Evolutionary conservation across 257 asterid genomes (phyloP), one percentile per base, ranked within the genome.

Genomic region (Plantago elongata): DNA sequence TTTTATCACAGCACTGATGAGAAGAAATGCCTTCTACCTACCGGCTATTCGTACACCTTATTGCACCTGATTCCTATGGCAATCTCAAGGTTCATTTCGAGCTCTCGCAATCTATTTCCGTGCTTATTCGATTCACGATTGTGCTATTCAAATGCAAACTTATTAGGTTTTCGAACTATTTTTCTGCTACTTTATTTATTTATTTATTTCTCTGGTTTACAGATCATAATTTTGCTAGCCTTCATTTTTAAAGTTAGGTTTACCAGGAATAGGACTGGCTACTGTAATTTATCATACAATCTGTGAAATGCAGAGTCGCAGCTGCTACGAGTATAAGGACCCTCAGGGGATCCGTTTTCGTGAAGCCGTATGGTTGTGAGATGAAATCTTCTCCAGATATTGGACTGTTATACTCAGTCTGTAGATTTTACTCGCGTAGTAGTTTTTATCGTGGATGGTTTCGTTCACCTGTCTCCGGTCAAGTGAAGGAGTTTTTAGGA

Each of bases 1-100:
- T 34, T 34, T 3, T 34, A 34, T 34, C 40, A 5, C 8, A 34
- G 40, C 40, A 34, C 40, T 5, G 40, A 34, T 5, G 40, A 7
- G 40, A 34, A 34, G 40, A 34, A 34, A 34, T 34, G 40, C 40
- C 3, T 34, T 34, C 40, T 0, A 34, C 8, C 40, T 7, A 34
- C 40, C 40, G 40, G 0, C 40, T 3, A 34, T 34, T 34, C 5
- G 5, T 34, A 34, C 4, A 34, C 40, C 3, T 6, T 3, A 34
- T 34, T 34, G 40, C 40, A 50, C 63, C 72, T 57, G 50, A 62
- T 78, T 73, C 70, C 69, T 66, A 88, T 85, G 96, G 95, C 94
- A 64, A 73, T 69, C 62, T 72, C 78, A 29, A 83, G 92, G 96
- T 75, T 57, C 57, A 44, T 27, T 62, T 59, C 37, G 27, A 22